Conservation (phyloP, 768 basidiomycete genomes). For the Leccinellum albellum region DNA sequence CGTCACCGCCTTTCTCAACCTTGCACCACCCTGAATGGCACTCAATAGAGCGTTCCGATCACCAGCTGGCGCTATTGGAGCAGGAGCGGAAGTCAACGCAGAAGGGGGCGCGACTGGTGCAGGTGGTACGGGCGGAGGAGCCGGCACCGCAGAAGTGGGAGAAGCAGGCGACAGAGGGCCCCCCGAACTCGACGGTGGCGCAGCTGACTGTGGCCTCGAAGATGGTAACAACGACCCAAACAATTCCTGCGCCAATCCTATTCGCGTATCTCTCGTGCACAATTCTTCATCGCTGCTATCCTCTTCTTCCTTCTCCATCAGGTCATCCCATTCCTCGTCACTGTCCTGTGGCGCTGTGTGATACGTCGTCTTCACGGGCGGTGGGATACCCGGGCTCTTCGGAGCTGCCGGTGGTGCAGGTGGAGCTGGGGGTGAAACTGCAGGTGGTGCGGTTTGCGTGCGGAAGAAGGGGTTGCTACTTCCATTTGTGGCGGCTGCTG, state of each 20-base stretch:
- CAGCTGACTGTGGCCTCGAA: conserved; percentile 55
- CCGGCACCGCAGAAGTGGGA: conserved; percentile 31
- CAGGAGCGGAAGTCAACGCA: conserved; percentile 34
- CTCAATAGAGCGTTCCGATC: conserved; percentile 65
- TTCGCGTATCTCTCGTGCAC: conserved; percentile 56
- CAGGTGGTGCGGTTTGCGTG: conserved; percentile 39
- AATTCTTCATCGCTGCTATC: conserved; percentile 81
- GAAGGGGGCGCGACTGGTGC: conserved; percentile 19
- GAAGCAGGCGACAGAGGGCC: conserved; percentile 31
- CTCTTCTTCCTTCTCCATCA: conserved; percentile 66
- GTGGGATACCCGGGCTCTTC: conserved; percentile 35
- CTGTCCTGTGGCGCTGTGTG: conserved; percentile 55
- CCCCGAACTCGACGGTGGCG: conserved; percentile 23
- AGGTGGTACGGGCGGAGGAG: conserved; percentile 36
- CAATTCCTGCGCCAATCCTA: conserved; percentile 71
- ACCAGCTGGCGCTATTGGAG: conserved; percentile 43
- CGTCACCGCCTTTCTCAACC: conserved; percentile 72
- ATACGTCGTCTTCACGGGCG: conserved; percentile 53
- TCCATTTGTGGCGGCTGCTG: conserved; percentile 33
- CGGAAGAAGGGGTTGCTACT: conserved; percentile 78
- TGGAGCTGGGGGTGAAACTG: conserved; percentile 33
- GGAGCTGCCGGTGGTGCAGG: conserved; percentile 28
- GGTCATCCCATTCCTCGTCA: conserved; percentile 85
- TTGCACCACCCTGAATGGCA: conserved; percentile 75
- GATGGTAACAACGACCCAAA: conserved; percentile 71